These are phyloP conservation scores for Lichenothelia convexa DNA, from an alignment of 495 filamentous ascomycete genomes.

Conservation along the genomic window DNA sequence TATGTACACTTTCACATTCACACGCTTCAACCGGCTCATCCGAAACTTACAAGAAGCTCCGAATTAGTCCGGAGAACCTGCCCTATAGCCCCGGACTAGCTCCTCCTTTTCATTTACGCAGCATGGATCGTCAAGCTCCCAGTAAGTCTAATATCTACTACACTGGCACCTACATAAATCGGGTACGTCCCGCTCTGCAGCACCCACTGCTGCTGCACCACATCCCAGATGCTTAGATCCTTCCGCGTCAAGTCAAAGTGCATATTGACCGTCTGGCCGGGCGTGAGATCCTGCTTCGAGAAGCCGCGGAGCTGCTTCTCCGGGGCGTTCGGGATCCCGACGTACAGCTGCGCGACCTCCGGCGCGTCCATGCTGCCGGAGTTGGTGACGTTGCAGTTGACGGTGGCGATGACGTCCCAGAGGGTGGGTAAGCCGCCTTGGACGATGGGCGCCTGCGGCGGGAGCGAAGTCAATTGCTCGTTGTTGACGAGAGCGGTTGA, in stretches of 20 bases:
- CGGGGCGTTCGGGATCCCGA: slow-evolving; percentile 39
- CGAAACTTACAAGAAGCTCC: no score
- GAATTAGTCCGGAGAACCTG: no score
- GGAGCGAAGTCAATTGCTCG: slow-evolving; percentile 15
- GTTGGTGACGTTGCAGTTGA: slow-evolving; percentile 44
- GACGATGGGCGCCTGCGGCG: slow-evolving; percentile 29
- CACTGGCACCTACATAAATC: no score
- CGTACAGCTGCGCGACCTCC: slow-evolving; percentile 71
- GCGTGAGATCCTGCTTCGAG: slow-evolving; percentile 37
- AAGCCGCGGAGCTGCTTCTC: slow-evolving; percentile 68
- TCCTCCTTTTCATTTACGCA: no score
- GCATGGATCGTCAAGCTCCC: no score
- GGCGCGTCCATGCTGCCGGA: slow-evolving; percentile 44
- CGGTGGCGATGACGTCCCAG: slow-evolving; percentile 6
- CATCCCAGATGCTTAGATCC: slow-evolving; percentile 10
- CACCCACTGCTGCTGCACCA: slow-evolving; percentile 3
- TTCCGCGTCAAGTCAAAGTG: slow-evolving; percentile 6
- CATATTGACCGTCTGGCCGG: slow-evolving; percentile 3
- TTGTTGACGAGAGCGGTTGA: no score
- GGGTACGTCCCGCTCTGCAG: slow-evolving; percentile 9
- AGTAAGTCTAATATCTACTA: no score
- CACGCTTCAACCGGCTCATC: no score
- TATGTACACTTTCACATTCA: no score
- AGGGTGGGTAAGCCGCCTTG: neutral
- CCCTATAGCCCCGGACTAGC: no score